Conservation (phyloP, 139 green algal genomes). For the Helicosporidium sp. region DNA sequence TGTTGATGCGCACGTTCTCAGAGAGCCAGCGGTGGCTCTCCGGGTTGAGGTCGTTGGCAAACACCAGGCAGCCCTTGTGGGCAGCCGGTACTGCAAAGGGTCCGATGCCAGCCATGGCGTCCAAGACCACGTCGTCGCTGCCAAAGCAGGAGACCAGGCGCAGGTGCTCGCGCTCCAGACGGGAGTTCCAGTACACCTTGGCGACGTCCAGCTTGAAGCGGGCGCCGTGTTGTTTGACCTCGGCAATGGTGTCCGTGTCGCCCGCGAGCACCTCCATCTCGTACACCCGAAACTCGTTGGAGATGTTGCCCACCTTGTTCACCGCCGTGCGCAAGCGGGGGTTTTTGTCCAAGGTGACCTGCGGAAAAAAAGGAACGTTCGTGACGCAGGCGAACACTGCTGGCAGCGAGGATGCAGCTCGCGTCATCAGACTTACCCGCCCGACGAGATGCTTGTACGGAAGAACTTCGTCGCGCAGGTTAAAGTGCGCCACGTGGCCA, state of each 20-base stretch:
- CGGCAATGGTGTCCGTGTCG: slow-evolving; percentile 21
- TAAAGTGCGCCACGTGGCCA: slow-evolving; percentile 90
- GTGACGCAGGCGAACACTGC: too few species aligned
- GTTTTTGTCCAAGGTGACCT: slow-evolving; percentile 91
- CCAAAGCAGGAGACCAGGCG: slow-evolving; percentile 52
- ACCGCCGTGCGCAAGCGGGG: slow-evolving; percentile 67
- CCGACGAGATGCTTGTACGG: slow-evolving; percentile 62
- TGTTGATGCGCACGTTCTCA: slow-evolving; percentile 62
- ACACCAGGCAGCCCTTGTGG: slow-evolving; percentile 55
- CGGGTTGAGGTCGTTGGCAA: slow-evolving; percentile 95
- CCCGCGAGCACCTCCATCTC: slow-evolving; percentile 84
- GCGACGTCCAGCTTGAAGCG: slow-evolving; percentile 77
- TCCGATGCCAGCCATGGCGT: slow-evolving; percentile 83
- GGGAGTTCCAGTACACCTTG: slow-evolving; percentile 93
- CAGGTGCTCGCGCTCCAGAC: slow-evolving; percentile 82
- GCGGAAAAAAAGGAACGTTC: not conserved
- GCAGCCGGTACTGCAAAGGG: slow-evolving; percentile 89
- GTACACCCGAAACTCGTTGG: slow-evolving; percentile 88
- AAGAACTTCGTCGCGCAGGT: slow-evolving; percentile 69
- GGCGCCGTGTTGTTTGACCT: slow-evolving; percentile 56
- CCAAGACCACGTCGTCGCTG: slow-evolving; percentile 43
- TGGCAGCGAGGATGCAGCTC: too few species aligned
- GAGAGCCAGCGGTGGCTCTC: slow-evolving; percentile 46
- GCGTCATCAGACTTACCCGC: slow-evolving; percentile 26
- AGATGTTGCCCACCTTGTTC: slow-evolving; percentile 84